Evolutionary conservation across 2,329 filamentous ascomycete genomes (phyloP).

Genomic region (Ilyonectria destructans): DNA sequence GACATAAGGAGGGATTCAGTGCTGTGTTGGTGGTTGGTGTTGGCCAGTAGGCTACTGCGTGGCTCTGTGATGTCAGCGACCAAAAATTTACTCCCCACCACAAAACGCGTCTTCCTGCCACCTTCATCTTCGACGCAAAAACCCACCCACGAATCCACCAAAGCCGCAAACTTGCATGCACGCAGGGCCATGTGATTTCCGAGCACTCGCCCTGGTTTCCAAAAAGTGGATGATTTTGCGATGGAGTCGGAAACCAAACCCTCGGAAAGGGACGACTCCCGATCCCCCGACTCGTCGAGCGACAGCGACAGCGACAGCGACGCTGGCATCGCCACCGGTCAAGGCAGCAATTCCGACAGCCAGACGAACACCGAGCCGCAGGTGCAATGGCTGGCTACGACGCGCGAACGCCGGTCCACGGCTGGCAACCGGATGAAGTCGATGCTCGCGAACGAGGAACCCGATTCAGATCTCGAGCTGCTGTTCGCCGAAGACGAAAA

Average conservation of each 20-base stretch:
- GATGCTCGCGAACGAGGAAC: constrained; percentile 82
- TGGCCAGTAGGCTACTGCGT: constrained; percentile 11
- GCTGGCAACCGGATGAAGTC: constrained; percentile 89
- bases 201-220: constrained; percentile 1
- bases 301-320: constrained; percentile 54
- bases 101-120: constrained; percentile 43
- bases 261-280: constrained; percentile 54
- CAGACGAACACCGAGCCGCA: constrained; percentile 55
- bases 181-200: constrained; percentile 43
- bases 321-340: constrained; percentile 48
- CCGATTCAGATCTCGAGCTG: constrained; percentile 78
- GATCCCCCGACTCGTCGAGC: constrained; percentile 50
- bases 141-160: constrained; percentile 24
- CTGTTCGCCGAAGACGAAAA: constrained; percentile 83
- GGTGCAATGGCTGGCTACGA: constrained; percentile 81
- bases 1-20: no score
- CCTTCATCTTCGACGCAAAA: constrained; percentile 36
- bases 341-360: constrained; percentile 53
- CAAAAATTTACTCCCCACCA: constrained; percentile 41
- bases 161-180: constrained; percentile 19
- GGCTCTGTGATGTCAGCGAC: constrained; percentile 44
- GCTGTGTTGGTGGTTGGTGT: neutral
- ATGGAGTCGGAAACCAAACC: constrained; percentile 52
- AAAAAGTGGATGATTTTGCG: constrained; percentile 35
- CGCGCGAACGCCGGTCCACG: constrained; percentile 82